Evolutionary conservation across 345 rosid species (phyloP), one percentile per base, ranked within the genome.

Genomic region (Capsella bursapastoris): DNA sequence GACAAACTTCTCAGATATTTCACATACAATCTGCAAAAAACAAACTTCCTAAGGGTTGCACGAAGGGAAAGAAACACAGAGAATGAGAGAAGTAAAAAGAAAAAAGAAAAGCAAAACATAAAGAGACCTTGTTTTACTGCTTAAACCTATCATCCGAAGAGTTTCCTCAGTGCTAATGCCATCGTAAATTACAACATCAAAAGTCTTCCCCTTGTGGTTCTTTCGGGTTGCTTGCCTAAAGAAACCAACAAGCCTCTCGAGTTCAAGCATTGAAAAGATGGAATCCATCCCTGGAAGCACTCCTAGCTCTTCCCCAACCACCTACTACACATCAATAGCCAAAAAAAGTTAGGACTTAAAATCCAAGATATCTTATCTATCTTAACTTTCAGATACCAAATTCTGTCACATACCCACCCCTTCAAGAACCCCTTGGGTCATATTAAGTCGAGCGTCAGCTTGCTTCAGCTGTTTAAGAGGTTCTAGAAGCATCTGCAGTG

Each of bases 201-300:
- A 91, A 35, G 64, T 64, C 68, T 84, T 84, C 14, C 72, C 83
- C 52, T 73, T 77, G 66, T 25, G 79, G 76, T 80, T 85, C 73
- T 66, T 74, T 68, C 63, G 78, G 32, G 81, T 72, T n/a, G 66
- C 76, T 72, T 77, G 84, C 69, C 84, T 79, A 35, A 84, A 68
- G 75, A 88, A 85, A 49, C 90, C 85, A 28, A 83, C 82, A 70
- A 83, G 84, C 83, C 87, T 79, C 74, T 78, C 89, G 13, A 87
- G 83, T 37, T 78, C 86, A 31, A 88, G 78, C 70, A 77, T 82
- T 34, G 94, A 85, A 68, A 88, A 85, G 45, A 89, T 82, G 2
- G 96, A 86, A 73, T 91, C 98, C 94, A 93, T 91, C 76, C 97
- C 97, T 59, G 96, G 98, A 79, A 94, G 97, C 78, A 94, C 90